These are phyloP conservation scores for Kentomonas sorsogonicus DNA, from an alignment of 208 protist genomes.

Conservation along the genomic window DNA sequence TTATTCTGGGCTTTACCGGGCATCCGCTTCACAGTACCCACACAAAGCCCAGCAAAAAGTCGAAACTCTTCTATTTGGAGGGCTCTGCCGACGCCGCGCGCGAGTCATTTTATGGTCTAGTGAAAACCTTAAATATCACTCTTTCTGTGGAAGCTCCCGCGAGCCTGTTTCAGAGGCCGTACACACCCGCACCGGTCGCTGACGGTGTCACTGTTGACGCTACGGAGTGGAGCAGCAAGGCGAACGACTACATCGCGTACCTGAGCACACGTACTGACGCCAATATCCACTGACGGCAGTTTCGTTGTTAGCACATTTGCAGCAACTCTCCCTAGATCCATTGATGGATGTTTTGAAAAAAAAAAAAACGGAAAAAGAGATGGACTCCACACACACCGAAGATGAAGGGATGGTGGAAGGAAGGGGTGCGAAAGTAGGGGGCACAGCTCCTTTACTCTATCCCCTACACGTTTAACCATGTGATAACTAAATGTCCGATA, in stretches of 20 bases:
- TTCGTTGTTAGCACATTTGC: background rate
- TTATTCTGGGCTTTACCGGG: conserved; percentile 68
- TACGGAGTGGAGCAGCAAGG: conserved; percentile 23
- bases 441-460: too few species aligned
- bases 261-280: conserved; percentile 68
- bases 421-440: too few species aligned
- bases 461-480: too few species aligned
- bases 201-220: conserved; percentile 34
- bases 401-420: too few species aligned
- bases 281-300: too few species aligned
- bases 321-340: background rate
- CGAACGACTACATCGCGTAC: conserved; percentile 62
- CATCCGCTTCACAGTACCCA: too few species aligned
- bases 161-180: too few species aligned
- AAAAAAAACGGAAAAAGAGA: background rate
- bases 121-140: conserved; percentile 65
- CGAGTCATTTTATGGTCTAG: conserved; percentile 34
- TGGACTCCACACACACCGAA: too few species aligned
- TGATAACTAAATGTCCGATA: too few species aligned
- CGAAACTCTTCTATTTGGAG: conserved; percentile 60
- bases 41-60: background rate
- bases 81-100: conserved; percentile 35
- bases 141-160: too few species aligned
- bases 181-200: too few species aligned
- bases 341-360: background rate